Evolutionary conservation across 805 yeast species (phyloP), one percentile per base, ranked within the genome.

Genomic region (Zygosaccharomyces bailii): DNA sequence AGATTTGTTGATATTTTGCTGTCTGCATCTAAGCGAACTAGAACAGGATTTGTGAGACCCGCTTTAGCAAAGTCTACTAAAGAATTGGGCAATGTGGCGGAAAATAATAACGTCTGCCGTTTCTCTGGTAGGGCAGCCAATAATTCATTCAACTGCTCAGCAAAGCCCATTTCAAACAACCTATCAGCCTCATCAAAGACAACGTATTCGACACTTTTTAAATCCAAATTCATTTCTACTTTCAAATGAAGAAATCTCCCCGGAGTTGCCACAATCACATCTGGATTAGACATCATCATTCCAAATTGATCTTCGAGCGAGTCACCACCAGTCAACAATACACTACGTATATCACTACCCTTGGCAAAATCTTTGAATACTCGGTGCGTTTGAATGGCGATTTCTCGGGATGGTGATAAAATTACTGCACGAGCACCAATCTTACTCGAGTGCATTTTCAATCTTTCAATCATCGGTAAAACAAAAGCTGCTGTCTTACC

Each of bases 401-500:
- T 73, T 67, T 93, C 99, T 76, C 99, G 82, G 48, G 95, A 86
- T 16, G 99, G 99, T 0, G 98, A 86, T 45, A 93, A 66, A 45
- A 93, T 82, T 27, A 93, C 73, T 0, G 96, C 96, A 54, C 99
- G 75, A 1, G 82, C 82, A 50, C 99, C 99, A 34, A 86, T 84
- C 60, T 80, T 85, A 23, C 96, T 89, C 34, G 86, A 79, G 62
- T 91, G 97, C 1, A 80, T 66, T 63, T 86, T 87, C 54, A 91
- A 73, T 60, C 78, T 82, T 56, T 93, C 97, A 52, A 93, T 74
- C 71, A 93, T 74, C 2, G 99, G 99, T 43, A 93, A 69, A 16
- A 87, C 77, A 63, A 93, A 93, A 1, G 99, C 98, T 6, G 99
- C 99, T 0, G 99, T 93, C 63, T 93, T 93, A 74, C 99, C 99